These are phyloP conservation scores for Trichaptum fuscoviolaceum DNA, from an alignment of 768 basidiomycete genomes.

Conservation along the genomic window DNA sequence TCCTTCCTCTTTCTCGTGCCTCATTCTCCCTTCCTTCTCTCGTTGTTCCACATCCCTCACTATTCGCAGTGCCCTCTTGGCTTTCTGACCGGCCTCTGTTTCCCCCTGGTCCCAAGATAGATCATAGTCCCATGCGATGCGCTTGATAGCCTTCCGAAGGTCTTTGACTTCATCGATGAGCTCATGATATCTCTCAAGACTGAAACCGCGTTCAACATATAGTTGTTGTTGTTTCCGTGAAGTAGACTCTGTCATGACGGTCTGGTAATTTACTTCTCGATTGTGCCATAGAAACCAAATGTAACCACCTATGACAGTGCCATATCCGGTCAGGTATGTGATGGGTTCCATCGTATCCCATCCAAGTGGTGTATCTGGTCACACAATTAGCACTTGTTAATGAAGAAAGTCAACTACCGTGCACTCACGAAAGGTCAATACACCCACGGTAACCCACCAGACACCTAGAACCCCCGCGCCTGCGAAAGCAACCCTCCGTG, in stretches of 20 bases:
- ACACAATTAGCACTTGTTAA: neutral
- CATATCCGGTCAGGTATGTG: slow-evolving; percentile 59
- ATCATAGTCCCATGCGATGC: slow-evolving; percentile 61
- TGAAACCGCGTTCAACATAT: slow-evolving; percentile 52
- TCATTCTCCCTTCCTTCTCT: slow-evolving; percentile 4
- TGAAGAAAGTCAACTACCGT: too few species aligned
- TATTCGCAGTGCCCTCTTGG: slow-evolving; percentile 24
- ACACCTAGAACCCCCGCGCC: slow-evolving; percentile 55
- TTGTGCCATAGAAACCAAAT: slow-evolving; percentile 60
- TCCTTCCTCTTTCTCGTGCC: neutral
- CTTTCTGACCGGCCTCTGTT: slow-evolving; percentile 18
- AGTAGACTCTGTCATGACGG: slow-evolving; percentile 53
- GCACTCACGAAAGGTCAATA: slow-evolving; percentile 58
- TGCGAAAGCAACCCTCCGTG: slow-evolving; percentile 48
- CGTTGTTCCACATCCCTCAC: slow-evolving; percentile 13
- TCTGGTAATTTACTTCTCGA: slow-evolving; percentile 61
- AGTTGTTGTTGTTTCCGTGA: slow-evolving; percentile 50
- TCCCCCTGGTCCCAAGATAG: slow-evolving; percentile 33
- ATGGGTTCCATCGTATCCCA: slow-evolving; percentile 68
- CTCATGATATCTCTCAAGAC: slow-evolving; percentile 58
- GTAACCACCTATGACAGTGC: slow-evolving; percentile 57
- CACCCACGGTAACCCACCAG: slow-evolving; percentile 61
- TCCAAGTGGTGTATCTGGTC: neutral
- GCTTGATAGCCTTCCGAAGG: slow-evolving; percentile 46
- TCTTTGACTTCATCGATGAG: slow-evolving; percentile 43